Percentiles rank a stretch among this genome's conserved stretches.
Conservation (phyloP, 1,284 basidiomycete genomes). For the Lignosus rhinocerotis region DNA sequence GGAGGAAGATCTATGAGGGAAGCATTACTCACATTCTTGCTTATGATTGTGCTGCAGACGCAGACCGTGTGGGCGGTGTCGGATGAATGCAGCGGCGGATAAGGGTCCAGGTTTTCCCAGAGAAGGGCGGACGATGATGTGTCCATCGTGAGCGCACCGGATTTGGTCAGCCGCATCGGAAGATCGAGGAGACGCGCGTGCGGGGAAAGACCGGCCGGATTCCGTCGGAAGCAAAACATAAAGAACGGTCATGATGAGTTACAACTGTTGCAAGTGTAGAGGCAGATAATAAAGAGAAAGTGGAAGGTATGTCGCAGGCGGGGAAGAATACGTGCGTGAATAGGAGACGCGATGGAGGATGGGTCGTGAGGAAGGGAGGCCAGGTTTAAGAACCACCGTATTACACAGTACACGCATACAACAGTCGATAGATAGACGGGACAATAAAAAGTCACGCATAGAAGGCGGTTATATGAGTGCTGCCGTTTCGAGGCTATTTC, state of each 20-base stretch:
- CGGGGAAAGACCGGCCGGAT: conserved; percentile 10
- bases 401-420: conserved; percentile 25
- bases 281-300: conserved; percentile 13
- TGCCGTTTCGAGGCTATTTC: conserved; percentile 45
- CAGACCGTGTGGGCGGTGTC: background rate
- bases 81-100: background rate
- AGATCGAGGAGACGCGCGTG: conserved; percentile 11
- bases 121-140: background rate
- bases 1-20: conserved; percentile 2
- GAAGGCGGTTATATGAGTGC: conserved; percentile 40
- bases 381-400: conserved; percentile 16
- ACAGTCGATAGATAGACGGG: conserved; percentile 24
- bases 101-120: background rate
- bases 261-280: conserved; percentile 11
- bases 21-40: conserved; percentile 60
- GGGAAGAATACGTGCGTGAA: conserved; percentile 8
- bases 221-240: conserved; percentile 9
- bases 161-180: conserved; percentile 4
- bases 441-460: conserved; percentile 11
- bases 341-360: conserved; percentile 5
- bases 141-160: background rate
- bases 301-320: conserved; percentile 23
- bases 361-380: conserved; percentile 3
- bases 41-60: conserved; percentile 56
- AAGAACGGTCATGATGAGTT: conserved; percentile 21